Conservation (phyloP, 23 red algal species). For the Gracilaria gracilis region DNA sequence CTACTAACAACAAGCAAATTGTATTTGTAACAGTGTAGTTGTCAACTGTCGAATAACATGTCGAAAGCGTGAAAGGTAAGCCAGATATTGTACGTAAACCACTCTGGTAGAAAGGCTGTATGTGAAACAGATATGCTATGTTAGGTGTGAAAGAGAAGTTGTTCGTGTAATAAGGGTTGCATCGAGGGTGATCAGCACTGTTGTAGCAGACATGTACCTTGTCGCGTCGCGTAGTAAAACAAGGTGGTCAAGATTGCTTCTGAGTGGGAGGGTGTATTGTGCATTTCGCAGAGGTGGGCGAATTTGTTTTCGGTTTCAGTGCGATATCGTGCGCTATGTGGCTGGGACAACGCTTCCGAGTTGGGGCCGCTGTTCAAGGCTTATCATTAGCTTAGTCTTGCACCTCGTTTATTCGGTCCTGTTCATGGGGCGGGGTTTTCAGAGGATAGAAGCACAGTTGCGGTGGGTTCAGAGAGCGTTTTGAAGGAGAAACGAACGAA, state of each 20-base stretch:
- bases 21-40: not conserved
- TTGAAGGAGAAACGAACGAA: no score
- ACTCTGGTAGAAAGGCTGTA: no score
- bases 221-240: not conserved
- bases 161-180: not conserved
- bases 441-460: no score
- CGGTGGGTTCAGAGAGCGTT: no score
- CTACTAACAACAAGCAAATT: constrained; percentile 26
- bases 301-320: not conserved
- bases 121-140: not conserved
- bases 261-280: not conserved
- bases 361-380: no score
- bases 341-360: no score
- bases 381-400: no score
- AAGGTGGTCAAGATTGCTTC: not conserved
- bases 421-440: no score
- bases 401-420: no score
- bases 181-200: not conserved
- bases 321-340: not conserved
- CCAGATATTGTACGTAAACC: no score
- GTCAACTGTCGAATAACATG: not conserved
- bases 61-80: not conserved
- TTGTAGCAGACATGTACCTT: not conserved
- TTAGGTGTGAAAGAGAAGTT: not conserved
- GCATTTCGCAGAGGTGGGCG: not conserved